Percentiles rank a stretch among this genome's conserved stretches.
Evolutionary conservation across 371 early-diverging fungal genomes (phyloP).

Genomic region (Rhizopus arrhizus): DNA sequence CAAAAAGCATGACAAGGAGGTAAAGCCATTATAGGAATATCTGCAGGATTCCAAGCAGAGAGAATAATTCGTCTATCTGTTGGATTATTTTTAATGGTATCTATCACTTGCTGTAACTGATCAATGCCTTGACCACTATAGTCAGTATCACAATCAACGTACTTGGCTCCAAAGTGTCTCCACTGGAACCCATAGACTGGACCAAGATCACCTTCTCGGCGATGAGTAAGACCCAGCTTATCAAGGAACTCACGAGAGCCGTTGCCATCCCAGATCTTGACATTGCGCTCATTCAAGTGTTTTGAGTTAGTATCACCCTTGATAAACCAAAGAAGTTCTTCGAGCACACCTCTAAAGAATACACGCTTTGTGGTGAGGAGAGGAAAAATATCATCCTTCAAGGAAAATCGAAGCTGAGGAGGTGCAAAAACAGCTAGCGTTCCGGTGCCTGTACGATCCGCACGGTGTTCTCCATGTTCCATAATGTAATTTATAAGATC

Average conservation of each 20-base stretch:
- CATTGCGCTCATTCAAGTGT: conserved; percentile 77
- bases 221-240: conserved; percentile 76
- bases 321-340: conserved; percentile 98
- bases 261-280: conserved; percentile 99
- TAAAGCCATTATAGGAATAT: conserved; percentile 85
- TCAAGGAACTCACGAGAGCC: conserved; percentile 93
- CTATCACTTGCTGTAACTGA: conserved; percentile 91
- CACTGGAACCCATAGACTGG: conserved; percentile 99
- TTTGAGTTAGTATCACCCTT: conserved; percentile 91
- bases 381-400: conserved; percentile 83
- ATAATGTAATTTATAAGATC: conserved; percentile 83
- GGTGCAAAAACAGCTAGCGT: conserved; percentile 95
- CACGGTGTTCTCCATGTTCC: conserved; percentile 75
- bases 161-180: conserved; percentile 99
- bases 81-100: conserved; percentile 83
- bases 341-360: conserved; percentile 88
- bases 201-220: conserved; percentile 94
- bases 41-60: conserved; percentile 98
- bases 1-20: conserved; percentile 97
- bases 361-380: conserved; percentile 98
- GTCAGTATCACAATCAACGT: conserved; percentile 83
- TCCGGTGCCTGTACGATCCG: conserved; percentile 97
- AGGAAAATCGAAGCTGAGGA: conserved; percentile 87
- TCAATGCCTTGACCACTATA: conserved; percentile 96
- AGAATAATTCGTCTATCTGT: conserved; percentile 94